These are phyloP conservation scores for Cyclotella cryptica DNA, from an alignment of 108 stramenopile species.

Conservation along the genomic window DNA sequence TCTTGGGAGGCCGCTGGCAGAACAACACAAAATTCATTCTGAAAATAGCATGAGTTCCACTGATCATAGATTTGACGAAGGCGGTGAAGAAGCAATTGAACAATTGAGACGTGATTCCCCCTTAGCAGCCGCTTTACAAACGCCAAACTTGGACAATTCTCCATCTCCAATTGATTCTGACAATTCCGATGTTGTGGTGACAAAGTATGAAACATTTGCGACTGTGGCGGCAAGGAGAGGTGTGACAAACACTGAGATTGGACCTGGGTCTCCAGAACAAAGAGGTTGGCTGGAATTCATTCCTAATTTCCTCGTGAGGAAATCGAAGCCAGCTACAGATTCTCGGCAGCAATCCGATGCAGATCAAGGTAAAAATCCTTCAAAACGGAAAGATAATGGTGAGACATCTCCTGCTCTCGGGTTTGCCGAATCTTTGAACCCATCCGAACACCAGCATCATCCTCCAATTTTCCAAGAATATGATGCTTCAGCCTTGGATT, in stretches of 20 bases:
- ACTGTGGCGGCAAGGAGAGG: slow-evolving; percentile 29
- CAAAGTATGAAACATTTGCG: slow-evolving; percentile 50
- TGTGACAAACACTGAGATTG: slow-evolving; percentile 8
- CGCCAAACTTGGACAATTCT: background rate
- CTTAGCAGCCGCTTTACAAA: background rate
- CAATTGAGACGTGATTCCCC: background rate
- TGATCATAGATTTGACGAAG: slow-evolving; percentile 5
- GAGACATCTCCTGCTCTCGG: slow-evolving; percentile 2
- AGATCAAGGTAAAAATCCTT: background rate
- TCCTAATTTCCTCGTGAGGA: slow-evolving; percentile 24
- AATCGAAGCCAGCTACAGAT: background rate
- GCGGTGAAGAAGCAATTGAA: background rate
- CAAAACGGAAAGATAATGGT: background rate
- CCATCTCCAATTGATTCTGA: background rate
- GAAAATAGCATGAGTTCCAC: background rate
- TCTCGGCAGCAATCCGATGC: background rate
- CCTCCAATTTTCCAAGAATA: background rate
- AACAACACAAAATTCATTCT: background rate
- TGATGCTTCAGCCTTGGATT: background rate
- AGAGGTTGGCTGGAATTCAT: slow-evolving; percentile 41
- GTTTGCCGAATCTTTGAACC: slow-evolving; percentile 3
- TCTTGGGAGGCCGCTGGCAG: background rate
- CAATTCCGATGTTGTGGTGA: slow-evolving; percentile 15
- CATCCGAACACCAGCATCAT: background rate
- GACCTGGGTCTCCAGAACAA: slow-evolving; percentile 31